phyloP scores from a whole-genome alignment of 139 green algal species.

The Tetraselmis chui region DNA sequence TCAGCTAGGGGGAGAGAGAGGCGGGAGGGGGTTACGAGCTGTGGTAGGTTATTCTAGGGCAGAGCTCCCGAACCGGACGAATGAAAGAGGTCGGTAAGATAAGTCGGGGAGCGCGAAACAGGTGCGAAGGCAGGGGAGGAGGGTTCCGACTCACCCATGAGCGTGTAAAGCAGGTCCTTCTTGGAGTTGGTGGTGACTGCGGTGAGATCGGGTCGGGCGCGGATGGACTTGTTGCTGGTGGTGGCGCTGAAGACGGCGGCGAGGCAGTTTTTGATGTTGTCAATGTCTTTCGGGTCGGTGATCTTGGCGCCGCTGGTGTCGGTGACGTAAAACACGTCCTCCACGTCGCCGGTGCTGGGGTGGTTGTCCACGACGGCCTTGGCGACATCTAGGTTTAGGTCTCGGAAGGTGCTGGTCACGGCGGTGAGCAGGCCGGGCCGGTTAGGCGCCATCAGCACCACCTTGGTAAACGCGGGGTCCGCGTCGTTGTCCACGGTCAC shows the following conservation, averaged over 20 bases:
- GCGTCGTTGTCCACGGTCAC: constrained; percentile 42
- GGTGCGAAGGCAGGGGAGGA: too few species aligned
- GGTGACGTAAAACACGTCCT: constrained; percentile 81
- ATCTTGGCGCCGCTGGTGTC: constrained; percentile 51
- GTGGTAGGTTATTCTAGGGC: too few species aligned
- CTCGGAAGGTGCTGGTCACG: constrained; percentile 59
- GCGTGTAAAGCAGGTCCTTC: constrained; percentile 58
- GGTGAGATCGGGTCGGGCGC: neutral
- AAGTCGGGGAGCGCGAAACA: too few species aligned
- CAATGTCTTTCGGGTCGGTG: constrained; percentile 30
- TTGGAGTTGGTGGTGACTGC: constrained; percentile 42
- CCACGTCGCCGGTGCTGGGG: constrained; percentile 28
- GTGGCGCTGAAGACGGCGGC: constrained; percentile 24
- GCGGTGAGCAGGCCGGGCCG: constrained; percentile 66
- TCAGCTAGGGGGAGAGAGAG: too few species aligned
- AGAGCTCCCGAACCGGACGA: too few species aligned
- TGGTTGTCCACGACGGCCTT: constrained; percentile 47
- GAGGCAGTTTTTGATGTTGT: constrained; percentile 43
- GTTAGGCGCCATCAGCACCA: constrained; percentile 47
- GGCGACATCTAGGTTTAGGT: constrained; percentile 72
- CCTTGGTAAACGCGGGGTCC: constrained; percentile 52
- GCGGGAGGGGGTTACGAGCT: too few species aligned
- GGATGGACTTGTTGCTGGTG: constrained; percentile 12
- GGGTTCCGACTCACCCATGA: constrained; percentile 62
- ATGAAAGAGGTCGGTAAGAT: too few species aligned